A percentile compares a stretch with the other conserved stretches of the same genome.
Evolutionary conservation across 1,284 basidiomycete genomes (phyloP).

Genomic region (Trichosporon faecale): DNA sequence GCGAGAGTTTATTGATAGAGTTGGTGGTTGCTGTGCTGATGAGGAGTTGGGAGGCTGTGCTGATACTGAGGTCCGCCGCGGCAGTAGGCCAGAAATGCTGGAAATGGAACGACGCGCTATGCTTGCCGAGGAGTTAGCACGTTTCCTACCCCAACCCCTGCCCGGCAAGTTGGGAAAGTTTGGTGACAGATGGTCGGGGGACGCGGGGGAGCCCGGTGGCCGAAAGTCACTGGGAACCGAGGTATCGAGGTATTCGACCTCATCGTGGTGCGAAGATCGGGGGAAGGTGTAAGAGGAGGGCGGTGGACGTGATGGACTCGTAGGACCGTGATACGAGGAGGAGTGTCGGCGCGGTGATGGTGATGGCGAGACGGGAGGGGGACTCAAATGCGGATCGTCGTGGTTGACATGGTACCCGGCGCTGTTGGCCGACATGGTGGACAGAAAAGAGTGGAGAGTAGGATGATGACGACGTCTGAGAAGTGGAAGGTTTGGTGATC

Average conservation of each 20-base stretch:
- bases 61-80: not conserved
- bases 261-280: not conserved
- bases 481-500: no score
- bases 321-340: not conserved
- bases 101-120: slow-evolving; percentile 1
- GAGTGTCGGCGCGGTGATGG: not conserved
- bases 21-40: not conserved
- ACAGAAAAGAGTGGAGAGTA: not conserved
- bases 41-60: not conserved
- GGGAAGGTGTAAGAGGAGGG: not conserved
- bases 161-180: slow-evolving; percentile 3
- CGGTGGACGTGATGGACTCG: not conserved
- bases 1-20: not conserved
- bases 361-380: not conserved
- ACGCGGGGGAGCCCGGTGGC: not conserved
- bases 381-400: not conserved
- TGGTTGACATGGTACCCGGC: not conserved
- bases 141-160: not conserved
- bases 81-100: not conserved
- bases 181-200: not conserved
- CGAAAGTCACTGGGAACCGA: not conserved
- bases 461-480: not conserved
- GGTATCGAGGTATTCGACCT: not conserved
- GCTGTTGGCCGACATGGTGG: not conserved
- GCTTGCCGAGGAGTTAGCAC: slow-evolving; percentile 1